phyloP scores from a whole-genome alignment of 192 early-diverging fungal genomes.

The Coemansia sp. region DNA sequence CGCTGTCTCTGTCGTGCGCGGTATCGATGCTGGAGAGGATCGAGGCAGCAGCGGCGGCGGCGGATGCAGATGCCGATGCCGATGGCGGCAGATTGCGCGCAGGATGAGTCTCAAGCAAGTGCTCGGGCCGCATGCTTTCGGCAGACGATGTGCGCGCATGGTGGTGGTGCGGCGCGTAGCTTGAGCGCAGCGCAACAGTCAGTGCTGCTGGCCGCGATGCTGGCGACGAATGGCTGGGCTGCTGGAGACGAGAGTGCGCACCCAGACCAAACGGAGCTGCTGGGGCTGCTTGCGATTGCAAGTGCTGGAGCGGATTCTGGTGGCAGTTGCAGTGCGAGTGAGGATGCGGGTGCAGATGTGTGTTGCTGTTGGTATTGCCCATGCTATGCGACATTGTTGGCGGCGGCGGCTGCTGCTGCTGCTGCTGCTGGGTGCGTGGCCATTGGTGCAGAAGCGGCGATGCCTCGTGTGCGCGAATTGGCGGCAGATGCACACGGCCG shows the following conservation, averaged over 20 bases:
- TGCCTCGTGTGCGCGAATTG: conserved; percentile 19
- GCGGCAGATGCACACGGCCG: conserved; percentile 43
- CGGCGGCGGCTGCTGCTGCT: neutral
- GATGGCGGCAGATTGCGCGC: neutral
- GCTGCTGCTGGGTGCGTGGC: neutral
- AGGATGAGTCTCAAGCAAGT: neutral
- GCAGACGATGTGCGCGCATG: conserved; percentile 7
- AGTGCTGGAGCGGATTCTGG: neutral
- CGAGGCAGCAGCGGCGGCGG: neutral
- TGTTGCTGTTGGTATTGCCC: neutral
- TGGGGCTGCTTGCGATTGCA: neutral
- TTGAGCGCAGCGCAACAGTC: neutral
- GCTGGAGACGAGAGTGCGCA: too few relatives aligned
- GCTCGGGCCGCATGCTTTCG: neutral
- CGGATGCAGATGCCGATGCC: neutral
- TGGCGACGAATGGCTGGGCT: neutral
- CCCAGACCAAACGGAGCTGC: too few relatives aligned
- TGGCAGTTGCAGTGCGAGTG: neutral
- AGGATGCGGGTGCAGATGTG: neutral
- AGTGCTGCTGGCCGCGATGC: neutral
- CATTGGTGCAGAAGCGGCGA: neutral
- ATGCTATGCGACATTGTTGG: neutral
- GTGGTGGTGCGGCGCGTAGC: neutral
- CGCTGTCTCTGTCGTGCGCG: neutral
- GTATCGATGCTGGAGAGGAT: neutral